Percentiles rank a stretch among this genome's conserved stretches.
phyloP scores from a whole-genome alignment of 768 basidiomycete genomes.

The Lactifluus echinatus region DNA sequence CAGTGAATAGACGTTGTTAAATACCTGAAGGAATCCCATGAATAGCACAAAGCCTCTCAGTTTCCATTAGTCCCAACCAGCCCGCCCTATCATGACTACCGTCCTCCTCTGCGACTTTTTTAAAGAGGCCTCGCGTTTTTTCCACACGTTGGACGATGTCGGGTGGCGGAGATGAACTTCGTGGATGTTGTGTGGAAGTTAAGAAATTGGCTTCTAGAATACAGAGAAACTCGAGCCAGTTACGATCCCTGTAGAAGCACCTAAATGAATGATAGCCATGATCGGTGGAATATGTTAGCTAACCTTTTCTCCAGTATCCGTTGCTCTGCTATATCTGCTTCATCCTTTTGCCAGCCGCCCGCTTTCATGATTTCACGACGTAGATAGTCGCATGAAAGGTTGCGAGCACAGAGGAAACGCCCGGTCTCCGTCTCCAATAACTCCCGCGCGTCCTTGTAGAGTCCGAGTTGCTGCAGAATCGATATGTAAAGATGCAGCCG shows the following conservation, averaged over 20 bases:
- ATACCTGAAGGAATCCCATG: constrained; percentile 43
- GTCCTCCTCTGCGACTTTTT: constrained; percentile 50
- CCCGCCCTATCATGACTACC: constrained; percentile 68
- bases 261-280: neutral
- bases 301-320: constrained; percentile 55
- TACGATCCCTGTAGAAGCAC: constrained; percentile 51
- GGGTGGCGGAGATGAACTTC: constrained; percentile 11
- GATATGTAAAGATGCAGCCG: constrained; percentile 70
- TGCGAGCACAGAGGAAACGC: constrained; percentile 56
- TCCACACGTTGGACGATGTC: constrained; percentile 32
- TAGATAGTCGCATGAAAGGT: constrained; percentile 64
- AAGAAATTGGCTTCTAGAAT: constrained; percentile 61
- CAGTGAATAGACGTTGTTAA: neutral
- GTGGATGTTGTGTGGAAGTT: constrained; percentile 30
- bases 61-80: constrained; percentile 63
- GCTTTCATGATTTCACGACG: constrained; percentile 61
- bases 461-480: constrained; percentile 59
- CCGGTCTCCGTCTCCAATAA: constrained; percentile 64
- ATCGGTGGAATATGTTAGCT: constrained; percentile 20
- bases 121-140: constrained; percentile 45
- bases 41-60: constrained; percentile 50
- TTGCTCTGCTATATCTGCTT: constrained; percentile 50
- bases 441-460: constrained; percentile 62
- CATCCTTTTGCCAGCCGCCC: constrained; percentile 49
- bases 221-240: constrained; percentile 79